Conservation (phyloP, 495 filamentous ascomycete genomes). For the Entonaema liquescens region DNA sequence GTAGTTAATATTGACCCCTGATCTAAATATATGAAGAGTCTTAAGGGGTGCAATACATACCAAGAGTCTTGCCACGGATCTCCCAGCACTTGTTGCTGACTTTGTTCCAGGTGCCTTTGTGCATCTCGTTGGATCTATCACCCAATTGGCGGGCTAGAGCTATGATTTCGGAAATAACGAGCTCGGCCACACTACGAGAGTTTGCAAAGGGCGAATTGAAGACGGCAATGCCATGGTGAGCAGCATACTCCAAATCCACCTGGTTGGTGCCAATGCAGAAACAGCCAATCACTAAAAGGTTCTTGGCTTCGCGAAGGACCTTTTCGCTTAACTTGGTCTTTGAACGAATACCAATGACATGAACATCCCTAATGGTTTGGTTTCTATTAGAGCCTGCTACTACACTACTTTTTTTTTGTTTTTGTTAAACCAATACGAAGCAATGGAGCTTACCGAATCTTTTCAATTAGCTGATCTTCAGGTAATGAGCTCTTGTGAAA, state of each 20-base stretch:
- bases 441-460: slow-evolving; percentile 76
- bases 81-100: slow-evolving; percentile 97
- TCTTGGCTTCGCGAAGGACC: slow-evolving; percentile 87
- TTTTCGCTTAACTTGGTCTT: slow-evolving; percentile 93
- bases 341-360: slow-evolving; percentile 97
- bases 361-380: slow-evolving; percentile 73
- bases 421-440: neutral
- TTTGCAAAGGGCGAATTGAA: slow-evolving; percentile 99
- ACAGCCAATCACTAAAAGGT: slow-evolving; percentile 94
- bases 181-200: slow-evolving; percentile 94
- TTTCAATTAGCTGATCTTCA: slow-evolving; percentile 94
- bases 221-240: slow-evolving; percentile 90
- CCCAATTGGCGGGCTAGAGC: slow-evolving; percentile 87
- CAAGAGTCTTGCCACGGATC: slow-evolving; percentile 95
- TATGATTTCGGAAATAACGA: slow-evolving; percentile 95
- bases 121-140: slow-evolving; percentile 94
- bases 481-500: slow-evolving; percentile 85
- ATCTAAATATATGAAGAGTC: neutral
- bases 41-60: slow-evolving; percentile 53
- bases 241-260: slow-evolving; percentile 92
- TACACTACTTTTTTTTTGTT: neutral
- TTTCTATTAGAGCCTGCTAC: slow-evolving; percentile 12
- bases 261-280: slow-evolving; percentile 99
- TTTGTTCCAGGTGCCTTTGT: slow-evolving; percentile 96
- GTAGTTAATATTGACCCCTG: slow-evolving; percentile 25